Percentiles rank a stretch among this genome's conserved stretches.
phyloP scores from a whole-genome alignment of 352 stramenopile species.

The Phytophthora melonis region DNA sequence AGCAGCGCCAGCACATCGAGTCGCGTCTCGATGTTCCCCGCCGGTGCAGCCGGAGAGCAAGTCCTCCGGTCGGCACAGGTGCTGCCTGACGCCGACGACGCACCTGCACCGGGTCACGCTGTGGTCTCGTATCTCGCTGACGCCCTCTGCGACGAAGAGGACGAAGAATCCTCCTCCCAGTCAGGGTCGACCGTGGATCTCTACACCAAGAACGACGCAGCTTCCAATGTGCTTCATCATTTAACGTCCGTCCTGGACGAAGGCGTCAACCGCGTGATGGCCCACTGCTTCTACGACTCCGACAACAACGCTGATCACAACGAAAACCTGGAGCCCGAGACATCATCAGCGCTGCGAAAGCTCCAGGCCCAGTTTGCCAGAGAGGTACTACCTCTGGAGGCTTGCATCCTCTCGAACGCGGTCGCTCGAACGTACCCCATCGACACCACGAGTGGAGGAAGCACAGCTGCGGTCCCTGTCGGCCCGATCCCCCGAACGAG shows the following conservation, averaged over 20 bases:
- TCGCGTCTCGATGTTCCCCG: slow-evolving; percentile 14
- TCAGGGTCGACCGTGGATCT: not conserved
- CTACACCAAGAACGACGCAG: slow-evolving; percentile 21
- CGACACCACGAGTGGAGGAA: slow-evolving; percentile 18
- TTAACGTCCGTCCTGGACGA: slow-evolving; percentile 36
- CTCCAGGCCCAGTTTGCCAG: slow-evolving; percentile 25
- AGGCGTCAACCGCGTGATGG: slow-evolving; percentile 30
- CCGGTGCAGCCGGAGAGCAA: slow-evolving; percentile 5
- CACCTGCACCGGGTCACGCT: slow-evolving; percentile 17
- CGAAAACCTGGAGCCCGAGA: not conserved
- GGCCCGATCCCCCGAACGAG: slow-evolving; percentile 49
- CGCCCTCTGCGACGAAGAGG: slow-evolving; percentile 6
- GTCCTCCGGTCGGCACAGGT: slow-evolving; percentile 15
- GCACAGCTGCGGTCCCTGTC: slow-evolving; percentile 15
- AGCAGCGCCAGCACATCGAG: slow-evolving; percentile 32
- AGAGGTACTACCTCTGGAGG: slow-evolving; percentile 36
- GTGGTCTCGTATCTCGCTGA: slow-evolving; percentile 31
- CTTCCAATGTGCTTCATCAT: slow-evolving; percentile 58
- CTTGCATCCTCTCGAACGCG: slow-evolving; percentile 41
- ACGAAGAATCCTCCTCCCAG: not conserved
- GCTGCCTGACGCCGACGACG: slow-evolving; percentile 17
- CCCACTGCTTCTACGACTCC: slow-evolving; percentile 13
- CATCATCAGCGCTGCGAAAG: slow-evolving; percentile 12
- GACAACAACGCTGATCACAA: not conserved
- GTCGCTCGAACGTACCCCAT: slow-evolving; percentile 44